Percentiles rank a stretch among this genome's conserved stretches.
phyloP scores from a whole-genome alignment of 768 basidiomycete genomes.

The Lentinula detonsa region DNA sequence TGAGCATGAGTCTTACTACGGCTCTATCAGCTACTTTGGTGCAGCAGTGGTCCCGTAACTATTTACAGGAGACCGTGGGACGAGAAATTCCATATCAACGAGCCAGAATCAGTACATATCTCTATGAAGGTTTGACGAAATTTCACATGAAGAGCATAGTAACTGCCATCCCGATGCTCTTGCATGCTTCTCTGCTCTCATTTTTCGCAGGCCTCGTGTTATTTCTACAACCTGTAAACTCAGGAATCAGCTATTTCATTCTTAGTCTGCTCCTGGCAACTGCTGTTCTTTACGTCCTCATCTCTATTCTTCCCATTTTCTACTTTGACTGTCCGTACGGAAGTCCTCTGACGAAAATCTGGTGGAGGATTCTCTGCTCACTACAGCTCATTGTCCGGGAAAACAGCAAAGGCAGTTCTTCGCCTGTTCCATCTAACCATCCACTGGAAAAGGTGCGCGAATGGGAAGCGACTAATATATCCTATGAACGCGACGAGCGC shows the following conservation, averaged over 20 bases:
- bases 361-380: constrained; percentile 17
- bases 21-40: constrained; percentile 40
- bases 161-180: constrained; percentile 35
- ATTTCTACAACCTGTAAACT: constrained; percentile 34
- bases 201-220: constrained; percentile 44
- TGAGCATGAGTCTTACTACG: constrained; percentile 33
- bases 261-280: not conserved
- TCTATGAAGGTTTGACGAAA: constrained; percentile 29
- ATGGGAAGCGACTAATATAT: constrained; percentile 26
- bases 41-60: constrained; percentile 43
- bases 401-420: constrained; percentile 15
- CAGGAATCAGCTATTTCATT: constrained; percentile 14
- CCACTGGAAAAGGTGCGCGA: constrained; percentile 26
- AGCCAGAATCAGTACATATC: constrained; percentile 34
- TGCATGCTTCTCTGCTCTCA: constrained; percentile 42
- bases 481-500: constrained; percentile 27
- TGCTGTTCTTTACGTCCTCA: constrained; percentile 4
- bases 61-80: constrained; percentile 27
- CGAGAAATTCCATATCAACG: constrained; percentile 29
- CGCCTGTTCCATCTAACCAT: constrained; percentile 7
- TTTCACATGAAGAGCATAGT: constrained; percentile 34
- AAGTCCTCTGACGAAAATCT: constrained; percentile 7
- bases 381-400: constrained; percentile 18
- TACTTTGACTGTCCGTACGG: constrained; percentile 9
- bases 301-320: constrained; percentile 9